Conservation (phyloP, 2,329 filamentous ascomycete species). For the Paramyrothecium sp. region DNA sequence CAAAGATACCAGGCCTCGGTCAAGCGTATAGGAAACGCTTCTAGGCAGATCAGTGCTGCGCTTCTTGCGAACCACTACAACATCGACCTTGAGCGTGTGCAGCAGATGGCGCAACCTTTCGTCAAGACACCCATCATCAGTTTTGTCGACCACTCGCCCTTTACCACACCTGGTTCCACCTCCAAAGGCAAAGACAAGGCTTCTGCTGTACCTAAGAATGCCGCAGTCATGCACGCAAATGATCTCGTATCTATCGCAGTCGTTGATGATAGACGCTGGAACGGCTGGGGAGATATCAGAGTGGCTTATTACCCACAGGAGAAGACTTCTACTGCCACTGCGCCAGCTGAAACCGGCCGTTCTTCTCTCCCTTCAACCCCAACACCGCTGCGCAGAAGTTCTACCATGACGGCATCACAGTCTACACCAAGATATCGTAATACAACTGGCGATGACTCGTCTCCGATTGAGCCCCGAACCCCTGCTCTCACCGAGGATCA, state of each 20-base stretch:
- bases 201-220: slow-evolving; percentile 39
- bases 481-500: slow-evolving; percentile 33
- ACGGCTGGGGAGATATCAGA: slow-evolving; percentile 77
- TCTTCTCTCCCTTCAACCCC: slow-evolving; percentile 65
- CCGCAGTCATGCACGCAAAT: slow-evolving; percentile 70
- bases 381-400: slow-evolving; percentile 70
- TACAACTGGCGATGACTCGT: slow-evolving; percentile 38
- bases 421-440: slow-evolving; percentile 39
- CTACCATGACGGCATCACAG: slow-evolving; percentile 49
- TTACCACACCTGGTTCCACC: slow-evolving; percentile 52
- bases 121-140: slow-evolving; percentile 64
- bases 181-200: slow-evolving; percentile 76
- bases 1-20: slow-evolving; percentile 90
- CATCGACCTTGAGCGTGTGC: slow-evolving; percentile 75
- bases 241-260: slow-evolving; percentile 77
- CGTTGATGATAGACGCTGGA: slow-evolving; percentile 59
- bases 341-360: slow-evolving; percentile 21
- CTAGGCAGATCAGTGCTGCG: slow-evolving; percentile 66
- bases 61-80: slow-evolving; percentile 84
- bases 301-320: slow-evolving; percentile 71
- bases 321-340: slow-evolving; percentile 18
- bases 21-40: slow-evolving; percentile 67
- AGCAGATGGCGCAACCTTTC: slow-evolving; percentile 81
- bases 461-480: slow-evolving; percentile 46
- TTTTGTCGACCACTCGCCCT: slow-evolving; percentile 49